phyloP scores from a whole-genome alignment of 306 rosid species.

The Abrus precatorius region DNA sequence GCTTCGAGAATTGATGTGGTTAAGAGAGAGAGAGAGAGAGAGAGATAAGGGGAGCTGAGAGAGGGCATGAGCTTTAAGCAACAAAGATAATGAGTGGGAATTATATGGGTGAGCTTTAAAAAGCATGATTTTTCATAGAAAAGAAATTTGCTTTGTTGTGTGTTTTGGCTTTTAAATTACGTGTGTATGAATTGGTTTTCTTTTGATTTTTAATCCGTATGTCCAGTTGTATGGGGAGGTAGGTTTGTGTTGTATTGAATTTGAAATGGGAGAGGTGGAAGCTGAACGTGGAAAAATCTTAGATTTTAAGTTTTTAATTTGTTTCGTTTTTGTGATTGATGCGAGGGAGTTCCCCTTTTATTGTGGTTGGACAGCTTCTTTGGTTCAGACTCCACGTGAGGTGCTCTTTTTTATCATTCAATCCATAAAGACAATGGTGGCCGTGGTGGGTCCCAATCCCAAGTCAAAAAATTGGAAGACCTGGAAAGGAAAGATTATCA shows the following conservation, averaged over 20 bases:
- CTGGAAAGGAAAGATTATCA: constrained; percentile 75
- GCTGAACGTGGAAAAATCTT: constrained; percentile 29
- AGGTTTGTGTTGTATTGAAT: constrained; percentile 20
- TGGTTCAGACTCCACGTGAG: constrained; percentile 99
- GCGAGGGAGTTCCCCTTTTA: constrained; percentile 55
- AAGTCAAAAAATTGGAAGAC: constrained; percentile 88
- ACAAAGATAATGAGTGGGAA: constrained; percentile 96
- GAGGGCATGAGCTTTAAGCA: constrained; percentile 73
- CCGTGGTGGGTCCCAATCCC: constrained; percentile 86
- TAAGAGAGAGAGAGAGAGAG: constrained; percentile 10
- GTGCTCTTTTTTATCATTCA: constrained; percentile 97
- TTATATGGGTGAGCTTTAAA: constrained; percentile 84
- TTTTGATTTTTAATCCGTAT: constrained; percentile 8
- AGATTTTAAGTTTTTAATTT: not conserved
- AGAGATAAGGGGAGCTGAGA: constrained; percentile 36
- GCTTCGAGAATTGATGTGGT: constrained; percentile 51
- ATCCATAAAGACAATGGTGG: constrained; percentile 95
- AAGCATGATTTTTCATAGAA: constrained; percentile 57
- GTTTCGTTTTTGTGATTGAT: not conserved
- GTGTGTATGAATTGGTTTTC: not conserved
- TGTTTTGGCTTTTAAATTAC: constrained; percentile 40
- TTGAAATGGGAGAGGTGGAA: constrained; percentile 20
- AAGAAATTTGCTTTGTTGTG: constrained; percentile 62
- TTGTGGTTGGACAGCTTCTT: constrained; percentile 92
- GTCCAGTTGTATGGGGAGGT: constrained; percentile 15